These are phyloP conservation scores for Iris pallida DNA, from an alignment of 116 monocot genomes.

Conservation along the genomic window DNA sequence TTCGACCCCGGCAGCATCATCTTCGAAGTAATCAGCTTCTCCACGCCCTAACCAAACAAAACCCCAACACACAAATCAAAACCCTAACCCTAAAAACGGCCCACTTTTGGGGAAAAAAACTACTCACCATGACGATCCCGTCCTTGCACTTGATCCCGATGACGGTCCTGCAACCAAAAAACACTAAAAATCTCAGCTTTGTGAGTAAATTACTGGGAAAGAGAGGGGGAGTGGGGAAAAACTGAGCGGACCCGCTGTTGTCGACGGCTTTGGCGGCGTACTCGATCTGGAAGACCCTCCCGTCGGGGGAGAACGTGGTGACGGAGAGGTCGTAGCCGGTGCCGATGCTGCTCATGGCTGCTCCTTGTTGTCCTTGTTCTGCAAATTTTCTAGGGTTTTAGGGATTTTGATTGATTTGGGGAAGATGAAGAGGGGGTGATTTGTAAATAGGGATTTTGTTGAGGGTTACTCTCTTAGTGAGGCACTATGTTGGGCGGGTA, in stretches of 20 bases:
- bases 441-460: no score
- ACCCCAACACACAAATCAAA: background rate
- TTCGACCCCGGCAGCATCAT: conserved; percentile 89
- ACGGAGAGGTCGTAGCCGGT: conserved; percentile 98
- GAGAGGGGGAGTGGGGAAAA: background rate
- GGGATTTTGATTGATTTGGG: no score
- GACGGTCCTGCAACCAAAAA: conserved; percentile 48
- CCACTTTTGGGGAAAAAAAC: background rate
- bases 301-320: conserved; percentile 94
- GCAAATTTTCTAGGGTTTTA: background rate
- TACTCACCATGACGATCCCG: conserved; percentile 82
- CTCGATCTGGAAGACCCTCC: conserved; percentile 97
- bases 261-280: conserved; percentile 95
- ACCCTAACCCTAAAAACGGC: background rate
- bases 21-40: conserved; percentile 86
- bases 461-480: no score
- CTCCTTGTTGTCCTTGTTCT: background rate
- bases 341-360: conserved; percentile 83
- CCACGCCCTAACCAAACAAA: conserved; percentile 62
- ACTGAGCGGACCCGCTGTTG: conserved; percentile 67
- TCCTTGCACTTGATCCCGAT: conserved; percentile 97
- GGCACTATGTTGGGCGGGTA: no score
- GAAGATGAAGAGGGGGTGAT: no score
- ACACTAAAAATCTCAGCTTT: background rate
- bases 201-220: background rate